Conservation (phyloP, 2,329 filamentous ascomycete species). For the Dactylellina haptotyla region DNA sequence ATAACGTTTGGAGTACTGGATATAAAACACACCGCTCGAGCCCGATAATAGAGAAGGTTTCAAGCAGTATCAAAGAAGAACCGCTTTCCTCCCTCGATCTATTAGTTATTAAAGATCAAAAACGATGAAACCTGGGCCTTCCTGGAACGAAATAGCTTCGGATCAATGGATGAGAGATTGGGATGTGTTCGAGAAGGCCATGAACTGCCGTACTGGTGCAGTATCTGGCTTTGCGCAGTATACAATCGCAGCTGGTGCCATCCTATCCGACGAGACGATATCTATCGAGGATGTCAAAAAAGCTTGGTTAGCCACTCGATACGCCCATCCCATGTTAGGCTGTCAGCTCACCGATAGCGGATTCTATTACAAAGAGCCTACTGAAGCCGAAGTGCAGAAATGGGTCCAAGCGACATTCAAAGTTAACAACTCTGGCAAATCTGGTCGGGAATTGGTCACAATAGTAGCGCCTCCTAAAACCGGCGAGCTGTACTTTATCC, state of each 20-base stretch:
- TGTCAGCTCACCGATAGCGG: neutral
- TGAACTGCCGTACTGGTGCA: neutral
- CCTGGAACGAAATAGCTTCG: neutral
- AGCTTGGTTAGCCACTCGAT: conserved; percentile 14
- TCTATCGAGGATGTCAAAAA: conserved; percentile 4
- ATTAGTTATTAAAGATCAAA: no score
- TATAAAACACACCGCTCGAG: no score
- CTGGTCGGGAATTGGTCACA: neutral
- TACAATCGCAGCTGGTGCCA: neutral
- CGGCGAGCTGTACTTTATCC: conserved; percentile 8
- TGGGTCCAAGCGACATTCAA: conserved; percentile 5
- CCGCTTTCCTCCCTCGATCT: no score
- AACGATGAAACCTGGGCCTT: neutral
- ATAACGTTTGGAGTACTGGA: no score
- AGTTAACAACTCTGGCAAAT: neutral
- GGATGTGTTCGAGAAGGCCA: neutral
- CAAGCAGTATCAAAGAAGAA: no score
- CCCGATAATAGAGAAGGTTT: no score
- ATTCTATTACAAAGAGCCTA: neutral
- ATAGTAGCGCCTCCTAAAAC: neutral
- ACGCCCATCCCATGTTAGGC: conserved; percentile 9
- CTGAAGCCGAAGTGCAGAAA: neutral
- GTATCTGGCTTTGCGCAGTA: neutral
- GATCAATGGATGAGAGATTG: neutral
- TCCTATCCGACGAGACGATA: neutral